A percentile compares a stretch with the other conserved stretches of the same genome.
Evolutionary conservation across 208 protist species (phyloP).

Genomic region (Kentomonas sorsogonicus): DNA sequence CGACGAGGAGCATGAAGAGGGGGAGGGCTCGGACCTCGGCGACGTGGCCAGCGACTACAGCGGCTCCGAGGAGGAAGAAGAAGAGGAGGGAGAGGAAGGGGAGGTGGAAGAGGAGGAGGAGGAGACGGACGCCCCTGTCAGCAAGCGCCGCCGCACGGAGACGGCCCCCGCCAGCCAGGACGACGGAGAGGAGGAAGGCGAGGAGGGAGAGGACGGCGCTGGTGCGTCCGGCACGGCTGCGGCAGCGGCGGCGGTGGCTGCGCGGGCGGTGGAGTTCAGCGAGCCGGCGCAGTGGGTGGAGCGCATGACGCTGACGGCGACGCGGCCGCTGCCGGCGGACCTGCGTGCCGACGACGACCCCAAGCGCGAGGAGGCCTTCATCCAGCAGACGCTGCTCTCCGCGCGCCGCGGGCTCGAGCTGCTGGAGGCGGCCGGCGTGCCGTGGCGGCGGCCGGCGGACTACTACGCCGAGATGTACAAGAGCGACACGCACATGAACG

Average conservation of each 20-base stretch:
- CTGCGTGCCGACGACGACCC: constrained; percentile 87
- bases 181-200: constrained; percentile 4
- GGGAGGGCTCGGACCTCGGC: neutral
- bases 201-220: constrained; percentile 10
- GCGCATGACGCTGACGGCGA: constrained; percentile 86
- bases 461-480: constrained; percentile 97
- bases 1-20: constrained; percentile 12
- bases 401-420: constrained; percentile 65
- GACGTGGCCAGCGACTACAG: neutral
- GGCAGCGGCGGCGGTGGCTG: neutral
- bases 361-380: constrained; percentile 91
- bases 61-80: constrained; percentile 7
- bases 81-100: constrained; percentile 6
- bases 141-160: neutral
- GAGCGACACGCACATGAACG: constrained; percentile 92
- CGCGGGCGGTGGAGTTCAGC: constrained; percentile 76
- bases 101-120: constrained; percentile 22
- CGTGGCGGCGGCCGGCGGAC: constrained; percentile 87
- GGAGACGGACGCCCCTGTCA: neutral
- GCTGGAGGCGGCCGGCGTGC: constrained; percentile 73
- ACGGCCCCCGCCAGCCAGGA: constrained; percentile 11
- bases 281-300: constrained; percentile 89
- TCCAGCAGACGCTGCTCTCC: constrained; percentile 86
- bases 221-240: constrained; percentile 5
- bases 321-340: constrained; percentile 67